Evolutionary conservation across 1,284 basidiomycete genomes (phyloP), one percentile per base, ranked within the genome.

Genomic region (Rhodotorula sp.): DNA sequence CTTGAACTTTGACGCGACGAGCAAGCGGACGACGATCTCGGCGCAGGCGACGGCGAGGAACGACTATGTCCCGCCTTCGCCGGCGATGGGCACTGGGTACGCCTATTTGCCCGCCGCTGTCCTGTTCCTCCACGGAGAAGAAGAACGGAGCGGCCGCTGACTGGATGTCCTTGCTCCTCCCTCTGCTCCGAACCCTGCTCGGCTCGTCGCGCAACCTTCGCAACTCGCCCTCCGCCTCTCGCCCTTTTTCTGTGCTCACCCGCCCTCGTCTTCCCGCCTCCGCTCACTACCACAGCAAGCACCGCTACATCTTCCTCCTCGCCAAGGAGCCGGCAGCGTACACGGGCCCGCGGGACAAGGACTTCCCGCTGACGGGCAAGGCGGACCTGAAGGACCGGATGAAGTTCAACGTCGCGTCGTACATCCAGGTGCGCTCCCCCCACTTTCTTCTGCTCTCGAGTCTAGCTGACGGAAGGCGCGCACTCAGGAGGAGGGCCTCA

Each of bases 241-340:
- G 19, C 25, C 36, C 37, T 15, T 13, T 10, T 44, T 25, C 39
- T 48, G 2, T 9, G 29, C 61, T 9, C 19, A 21, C 34, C 1
- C 36, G 25, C 4, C n/a, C 37, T 29, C 29, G 19, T 8, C 2
- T 29, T 48, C 36, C 22, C 54, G 10, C 12, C 2, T 27, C 15
- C 21, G 32, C 39, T 13, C 25, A 27, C 27, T 37, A 21, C 10
- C 34, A 34, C 46, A 67, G 70, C 12, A 65, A 67, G 34, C 70
- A 72, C 63, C 66, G 70, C 39, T 72, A 72, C 60, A 55, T 68
- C 21, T 72, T 72, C 50, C 41, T 72, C n/a, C 48, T 64, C 41
- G 66, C 66, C 2, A 56, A 56, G 27, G 70, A 72, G 37, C 63
- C 66, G 1, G 41, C 41, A 2, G 36, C 54, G 25, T 72, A 72